phyloP scores from a whole-genome alignment of 495 filamentous ascomycete species.

The Usnea hakonensis region DNA sequence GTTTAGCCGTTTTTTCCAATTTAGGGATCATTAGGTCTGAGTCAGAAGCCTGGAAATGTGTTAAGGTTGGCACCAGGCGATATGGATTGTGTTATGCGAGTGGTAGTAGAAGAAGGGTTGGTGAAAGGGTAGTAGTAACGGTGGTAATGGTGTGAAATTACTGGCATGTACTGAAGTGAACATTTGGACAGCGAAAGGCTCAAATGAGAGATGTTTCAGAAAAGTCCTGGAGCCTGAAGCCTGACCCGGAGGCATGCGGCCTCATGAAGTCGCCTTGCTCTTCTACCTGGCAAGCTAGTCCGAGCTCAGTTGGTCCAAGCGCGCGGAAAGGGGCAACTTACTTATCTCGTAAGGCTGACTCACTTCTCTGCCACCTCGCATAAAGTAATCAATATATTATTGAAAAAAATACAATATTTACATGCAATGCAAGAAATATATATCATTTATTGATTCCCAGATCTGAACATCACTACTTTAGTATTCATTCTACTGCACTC shows the following conservation, averaged over 20 bases:
- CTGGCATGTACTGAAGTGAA: not conserved
- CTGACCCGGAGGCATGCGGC: not conserved
- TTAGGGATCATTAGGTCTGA: constrained; percentile 4
- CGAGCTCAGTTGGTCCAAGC: not conserved
- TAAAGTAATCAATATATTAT: no score
- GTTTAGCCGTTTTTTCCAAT: not conserved
- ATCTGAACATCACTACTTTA: no score
- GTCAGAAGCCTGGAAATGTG: not conserved
- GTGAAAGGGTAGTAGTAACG: not conserved
- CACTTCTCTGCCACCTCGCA: not conserved
- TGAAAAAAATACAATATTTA: no score
- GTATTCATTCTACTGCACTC: no score
- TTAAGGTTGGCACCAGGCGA: not conserved
- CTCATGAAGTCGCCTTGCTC: not conserved
- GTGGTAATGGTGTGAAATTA: not conserved
- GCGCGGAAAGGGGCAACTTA: not conserved
- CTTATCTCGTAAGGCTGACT: not conserved
- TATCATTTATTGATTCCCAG: no score
- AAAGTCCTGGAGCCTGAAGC: not conserved
- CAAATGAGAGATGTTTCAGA: not conserved
- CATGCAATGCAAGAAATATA: no score
- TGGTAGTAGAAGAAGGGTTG: not conserved
- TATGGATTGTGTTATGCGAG: not conserved
- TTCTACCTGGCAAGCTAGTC: not conserved
- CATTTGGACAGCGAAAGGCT: not conserved